These are phyloP conservation scores for Coemansia sp. DNA, from an alignment of 192 early-diverging fungal species.

Conservation along the genomic window DNA sequence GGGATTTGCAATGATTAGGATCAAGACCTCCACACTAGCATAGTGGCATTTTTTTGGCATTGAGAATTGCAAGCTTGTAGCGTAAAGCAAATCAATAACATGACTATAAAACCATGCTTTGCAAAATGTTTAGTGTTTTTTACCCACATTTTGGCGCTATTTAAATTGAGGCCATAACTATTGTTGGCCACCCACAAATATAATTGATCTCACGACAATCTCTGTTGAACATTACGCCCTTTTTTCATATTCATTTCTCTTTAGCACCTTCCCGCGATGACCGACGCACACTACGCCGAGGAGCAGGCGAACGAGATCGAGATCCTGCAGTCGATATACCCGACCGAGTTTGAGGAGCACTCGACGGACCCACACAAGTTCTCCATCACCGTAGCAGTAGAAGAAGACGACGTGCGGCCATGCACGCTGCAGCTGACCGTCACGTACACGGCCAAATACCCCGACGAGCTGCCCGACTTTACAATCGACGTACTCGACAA, in stretches of 20 bases:
- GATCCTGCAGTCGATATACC: constrained; percentile 79
- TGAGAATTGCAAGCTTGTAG: too few relatives aligned
- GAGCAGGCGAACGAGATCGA: constrained; percentile 80
- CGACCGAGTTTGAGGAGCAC: constrained; percentile 68
- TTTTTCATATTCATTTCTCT: too few relatives aligned
- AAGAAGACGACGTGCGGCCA: constrained; percentile 63
- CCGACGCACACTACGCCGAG: constrained; percentile 65
- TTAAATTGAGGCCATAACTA: neutral
- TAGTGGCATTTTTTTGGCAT: neutral
- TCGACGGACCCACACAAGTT: constrained; percentile 54
- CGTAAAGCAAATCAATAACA: too few relatives aligned
- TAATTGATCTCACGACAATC: neutral
- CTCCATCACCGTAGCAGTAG: constrained; percentile 56
- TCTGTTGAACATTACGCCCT: neutral
- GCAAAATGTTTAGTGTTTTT: too few relatives aligned
- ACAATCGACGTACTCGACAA: constrained; percentile 50
- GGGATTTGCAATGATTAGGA: too few relatives aligned
- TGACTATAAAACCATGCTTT: too few relatives aligned
- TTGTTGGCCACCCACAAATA: neutral
- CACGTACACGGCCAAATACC: constrained; percentile 72
- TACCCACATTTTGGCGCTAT: too few relatives aligned
- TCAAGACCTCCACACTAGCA: too few relatives aligned
- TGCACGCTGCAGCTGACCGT: constrained; percentile 56
- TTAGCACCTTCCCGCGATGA: constrained; percentile 6
- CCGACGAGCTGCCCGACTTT: constrained; percentile 67